Evolutionary conservation across 164 flowering plant genomes (phyloP).

Genomic region (Magnolia officinalis): DNA sequence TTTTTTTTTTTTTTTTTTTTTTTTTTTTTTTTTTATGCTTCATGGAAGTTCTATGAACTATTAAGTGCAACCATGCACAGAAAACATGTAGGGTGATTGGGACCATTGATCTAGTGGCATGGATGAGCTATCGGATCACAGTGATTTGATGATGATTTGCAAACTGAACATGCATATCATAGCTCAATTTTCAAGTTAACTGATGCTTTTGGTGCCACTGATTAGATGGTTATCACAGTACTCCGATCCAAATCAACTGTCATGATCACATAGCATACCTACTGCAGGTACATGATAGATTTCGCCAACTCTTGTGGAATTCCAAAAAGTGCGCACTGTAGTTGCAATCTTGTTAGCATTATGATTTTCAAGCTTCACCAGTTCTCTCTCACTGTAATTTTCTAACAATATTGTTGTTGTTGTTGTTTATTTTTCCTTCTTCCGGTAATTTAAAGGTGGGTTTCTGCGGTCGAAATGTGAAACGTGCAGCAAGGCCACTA

Average conservation of each 20-base stretch:
- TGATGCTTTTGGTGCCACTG: background rate
- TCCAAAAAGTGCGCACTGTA: background rate
- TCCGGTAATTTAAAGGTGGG: slow-evolving; percentile 28
- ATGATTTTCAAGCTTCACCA: background rate
- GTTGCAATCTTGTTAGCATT: background rate
- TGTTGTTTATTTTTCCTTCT: background rate
- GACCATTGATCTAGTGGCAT: background rate
- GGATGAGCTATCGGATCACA: background rate
- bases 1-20: too few relatives aligned
- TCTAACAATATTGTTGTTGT: background rate
- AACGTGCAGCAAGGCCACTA: slow-evolving; percentile 50
- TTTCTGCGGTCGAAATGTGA: slow-evolving; percentile 53
- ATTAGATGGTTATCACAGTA: background rate
- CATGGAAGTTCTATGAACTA: background rate
- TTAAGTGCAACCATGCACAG: background rate
- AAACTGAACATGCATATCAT: background rate
- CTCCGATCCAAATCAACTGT: background rate
- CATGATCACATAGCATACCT: background rate
- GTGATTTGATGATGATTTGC: background rate
- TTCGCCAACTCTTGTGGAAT: background rate
- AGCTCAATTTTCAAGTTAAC: background rate
- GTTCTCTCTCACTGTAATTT: background rate
- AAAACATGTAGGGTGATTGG: background rate
- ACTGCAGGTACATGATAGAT: background rate
- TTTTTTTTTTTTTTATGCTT: background rate